Evolutionary conservation across 164 flowering plant species (phyloP), one percentile per base, ranked within the genome.

Genomic region (Berberis thunbergii): DNA sequence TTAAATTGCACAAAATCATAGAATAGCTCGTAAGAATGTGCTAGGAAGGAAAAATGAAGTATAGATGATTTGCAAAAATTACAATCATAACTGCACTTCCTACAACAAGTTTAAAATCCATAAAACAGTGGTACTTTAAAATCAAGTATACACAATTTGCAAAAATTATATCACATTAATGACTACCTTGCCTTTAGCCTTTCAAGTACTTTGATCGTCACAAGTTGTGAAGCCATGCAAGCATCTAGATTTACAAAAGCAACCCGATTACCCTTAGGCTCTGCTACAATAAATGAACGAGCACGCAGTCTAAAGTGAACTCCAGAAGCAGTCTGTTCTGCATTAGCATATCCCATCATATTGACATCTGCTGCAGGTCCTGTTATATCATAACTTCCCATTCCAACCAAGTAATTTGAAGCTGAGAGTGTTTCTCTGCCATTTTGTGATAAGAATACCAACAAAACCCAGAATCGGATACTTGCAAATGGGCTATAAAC

Each of bases 341-440:
- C 65, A 70, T 94, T 91, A 39, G 99, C 96, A 77, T 94, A 94
- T 43, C 99, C 99, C 99, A 94, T 94, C 97, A 94, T 87, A 66
- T 94, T 94, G 60, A 87, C 96, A 86, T 94, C 91, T 40, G 95
- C 89, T 1, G 95, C 91, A 26, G 26, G 26, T 26, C 26, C 26
- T 26, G 26, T 26, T 26, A 26, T 26, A 26, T 26, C 26, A 26
- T 84, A 88, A 79, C 89, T 86, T 61, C 95, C 95, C 46, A 88
- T 78, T 45, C 95, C 95, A 62, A 84, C 72, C 75, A 83, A 76
- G 63, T 88, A 86, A 59, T 73, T 65, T 49, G 91, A 81, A 73
- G 65, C 75, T 42, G 84, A 78, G 12, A 70, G 40, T 10, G 68
- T 67, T 50, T 54, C 72, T 58, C 54, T 49, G 43, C 67, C 40